A percentile compares a stretch with the other conserved stretches of the same genome.
These are phyloP conservation scores for Kurtzmaniella natalensis DNA, from an alignment of 1,139 yeast species.

Conservation along the genomic window DNA sequence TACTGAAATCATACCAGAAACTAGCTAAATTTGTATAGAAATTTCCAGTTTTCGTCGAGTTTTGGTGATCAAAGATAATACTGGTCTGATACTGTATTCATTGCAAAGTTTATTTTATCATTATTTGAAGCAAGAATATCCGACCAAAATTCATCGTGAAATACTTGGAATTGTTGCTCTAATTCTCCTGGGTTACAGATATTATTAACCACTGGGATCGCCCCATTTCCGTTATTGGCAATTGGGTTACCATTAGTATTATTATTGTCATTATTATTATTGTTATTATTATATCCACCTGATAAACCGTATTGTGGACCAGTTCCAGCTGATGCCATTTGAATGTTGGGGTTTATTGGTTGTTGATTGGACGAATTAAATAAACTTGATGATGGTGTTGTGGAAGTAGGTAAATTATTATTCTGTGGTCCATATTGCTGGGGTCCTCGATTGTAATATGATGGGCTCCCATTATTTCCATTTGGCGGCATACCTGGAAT, in stretches of 20 bases:
- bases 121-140: slow-evolving; percentile 31
- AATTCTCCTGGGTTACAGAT: slow-evolving; percentile 19
- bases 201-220: slow-evolving; percentile 11
- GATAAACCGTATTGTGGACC: not conserved
- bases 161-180: slow-evolving; percentile 27
- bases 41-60: too few species aligned
- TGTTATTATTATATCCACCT: too few species aligned
- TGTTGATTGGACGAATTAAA: not conserved
- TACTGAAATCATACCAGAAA: too few species aligned
- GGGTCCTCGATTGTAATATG: not conserved
- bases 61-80: not conserved
- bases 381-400: too few species aligned
- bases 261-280: too few species aligned
- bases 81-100: slow-evolving; percentile 13
- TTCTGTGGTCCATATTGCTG: not conserved
- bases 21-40: too few species aligned
- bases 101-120: slow-evolving; percentile 35
- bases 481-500: not conserved
- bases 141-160: slow-evolving; percentile 45
- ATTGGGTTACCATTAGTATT: too few species aligned
- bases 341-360: slow-evolving; percentile 1
- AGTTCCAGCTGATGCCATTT: too few species aligned
- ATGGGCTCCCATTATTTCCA: not conserved
- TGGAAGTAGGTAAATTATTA: too few species aligned
- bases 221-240: slow-evolving; percentile 10